Conservation (phyloP, 2,329 filamentous ascomycete genomes). For the Cercospora sesami region DNA sequence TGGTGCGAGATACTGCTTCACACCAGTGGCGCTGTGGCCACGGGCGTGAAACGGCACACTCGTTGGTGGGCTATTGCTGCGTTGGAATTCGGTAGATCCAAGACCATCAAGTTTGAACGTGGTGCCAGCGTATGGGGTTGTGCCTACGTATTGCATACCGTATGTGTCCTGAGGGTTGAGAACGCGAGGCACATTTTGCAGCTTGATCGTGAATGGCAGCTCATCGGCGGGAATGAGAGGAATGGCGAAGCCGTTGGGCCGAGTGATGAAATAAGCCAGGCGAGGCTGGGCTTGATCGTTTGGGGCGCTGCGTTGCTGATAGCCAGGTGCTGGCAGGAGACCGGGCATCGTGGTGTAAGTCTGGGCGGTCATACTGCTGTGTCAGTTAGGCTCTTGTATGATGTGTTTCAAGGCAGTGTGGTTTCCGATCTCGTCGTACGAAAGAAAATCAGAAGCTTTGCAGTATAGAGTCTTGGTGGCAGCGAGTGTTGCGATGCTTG, state of each 20-base stretch:
- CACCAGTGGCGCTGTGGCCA: conserved; percentile 19
- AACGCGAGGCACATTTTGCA: conserved; percentile 41
- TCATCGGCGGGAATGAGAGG: conserved; percentile 48
- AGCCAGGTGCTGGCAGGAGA: conserved; percentile 8
- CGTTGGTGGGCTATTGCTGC: conserved; percentile 25
- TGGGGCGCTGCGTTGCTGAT: conserved; percentile 14
- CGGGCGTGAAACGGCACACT: conserved; percentile 19
- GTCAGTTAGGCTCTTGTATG: background rate
- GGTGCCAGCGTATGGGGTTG: conserved; percentile 28
- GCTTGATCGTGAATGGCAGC: conserved; percentile 42
- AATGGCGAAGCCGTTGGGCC: conserved; percentile 38
- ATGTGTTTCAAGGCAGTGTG: background rate
- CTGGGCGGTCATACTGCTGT: conserved; percentile 11
- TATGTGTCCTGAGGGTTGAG: conserved; percentile 37
- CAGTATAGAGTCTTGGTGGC: background rate
- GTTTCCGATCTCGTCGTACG: conserved; percentile 1
- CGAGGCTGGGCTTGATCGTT: conserved; percentile 20
- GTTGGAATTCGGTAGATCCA: conserved; percentile 12
- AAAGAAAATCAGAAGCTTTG: background rate
- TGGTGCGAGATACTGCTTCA: conserved; percentile 28
- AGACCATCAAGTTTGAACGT: conserved; percentile 31
- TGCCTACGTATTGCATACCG: conserved; percentile 38
- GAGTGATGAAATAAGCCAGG: conserved; percentile 43
- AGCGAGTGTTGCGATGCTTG: background rate
- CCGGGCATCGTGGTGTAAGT: conserved; percentile 14